These are phyloP conservation scores for Cymbopogon flexuosus DNA, from an alignment of 202 grass and related monocot genomes.

Conservation along the genomic window DNA sequence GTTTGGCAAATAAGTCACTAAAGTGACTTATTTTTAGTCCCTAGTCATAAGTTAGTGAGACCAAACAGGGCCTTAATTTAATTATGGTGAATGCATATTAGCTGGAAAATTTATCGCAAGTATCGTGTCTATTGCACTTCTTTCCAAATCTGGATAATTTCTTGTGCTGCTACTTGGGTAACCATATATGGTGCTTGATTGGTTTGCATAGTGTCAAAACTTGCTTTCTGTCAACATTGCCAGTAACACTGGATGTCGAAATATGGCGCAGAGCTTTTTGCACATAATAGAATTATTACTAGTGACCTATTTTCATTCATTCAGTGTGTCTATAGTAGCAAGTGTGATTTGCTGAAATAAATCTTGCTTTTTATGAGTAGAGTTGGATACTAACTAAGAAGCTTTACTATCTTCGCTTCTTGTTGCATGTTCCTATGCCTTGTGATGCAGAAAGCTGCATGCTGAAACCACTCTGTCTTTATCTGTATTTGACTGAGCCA, in stretches of 20 bases:
- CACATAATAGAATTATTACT: neutral
- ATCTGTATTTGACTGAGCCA: slow-evolving; percentile 15
- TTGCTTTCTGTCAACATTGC: neutral
- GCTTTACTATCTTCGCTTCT: slow-evolving; percentile 22
- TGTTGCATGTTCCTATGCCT: neutral
- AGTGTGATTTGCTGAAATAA: neutral
- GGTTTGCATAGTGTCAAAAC: neutral
- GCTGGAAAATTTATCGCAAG: neutral
- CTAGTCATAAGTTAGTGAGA: no score
- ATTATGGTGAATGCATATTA: neutral
- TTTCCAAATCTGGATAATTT: neutral
- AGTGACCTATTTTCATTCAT: neutral
- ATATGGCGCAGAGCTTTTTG: neutral
- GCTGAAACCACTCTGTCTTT: neutral
- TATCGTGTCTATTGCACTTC: neutral
- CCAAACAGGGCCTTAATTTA: neutral
- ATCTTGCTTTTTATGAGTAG: neutral
- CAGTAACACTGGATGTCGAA: neutral
- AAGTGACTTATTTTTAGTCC: no score
- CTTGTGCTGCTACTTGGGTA: neutral
- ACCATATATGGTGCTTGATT: neutral
- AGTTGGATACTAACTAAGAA: neutral
- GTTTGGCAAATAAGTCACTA: no score
- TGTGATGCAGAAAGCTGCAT: neutral
- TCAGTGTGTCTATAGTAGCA: neutral